Base-by-base conservation (phyloP, 495 filamentous ascomycete genomes). In the Daldinia concentrica region DNA sequence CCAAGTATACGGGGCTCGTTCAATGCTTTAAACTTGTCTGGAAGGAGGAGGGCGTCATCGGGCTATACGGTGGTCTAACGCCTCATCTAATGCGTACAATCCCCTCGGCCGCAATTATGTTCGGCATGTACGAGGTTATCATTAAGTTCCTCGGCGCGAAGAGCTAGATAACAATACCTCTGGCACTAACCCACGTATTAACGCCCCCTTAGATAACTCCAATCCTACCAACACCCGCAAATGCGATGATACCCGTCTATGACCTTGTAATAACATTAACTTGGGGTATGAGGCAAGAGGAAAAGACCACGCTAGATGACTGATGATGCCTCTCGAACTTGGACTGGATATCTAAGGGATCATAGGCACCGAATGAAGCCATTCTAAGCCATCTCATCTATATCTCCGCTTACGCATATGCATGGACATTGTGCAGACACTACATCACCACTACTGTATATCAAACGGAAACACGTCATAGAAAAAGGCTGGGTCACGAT, bases 51-150 rank as follows among this genome's bases (percentile, higher is more conserved):
- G 92, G 93, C 32, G 85, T 95, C 80, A 84, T 86, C 1, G 90
- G 88, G 7, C 80, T 97, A 59, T 97, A 97, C 74, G 93, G 93
- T 62, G 94, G 93, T 14, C 79, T 97, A 74, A 93, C 92, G 30
- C 92, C 93, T 26, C 93, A 97, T 77, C 89, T 97, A 73, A 83
- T 95, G 68, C 87, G 93, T 37, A 93, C 93, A 12, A 92, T 97
- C 3, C 93, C 93, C 5, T 93, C 91, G 57, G 93, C 93, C 12
- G 91, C 91, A 58, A 94, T 97, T 76, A 97, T 94, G 85, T 94
- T 97, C 73, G 93, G 93, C 65, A 94, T 93, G 79, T 97, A 97
- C 78, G 93, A 97, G 79, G 88, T 86, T 30, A 92, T 95, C 64
- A 81, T 97, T 57, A 87, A 87, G 43, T 66, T 90, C 19, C 76